Percentiles rank a stretch among this genome's conserved stretches.
These are phyloP conservation scores for Gleditsia sinensis DNA, from an alignment of 306 rosid genomes.

Conservation along the genomic window DNA sequence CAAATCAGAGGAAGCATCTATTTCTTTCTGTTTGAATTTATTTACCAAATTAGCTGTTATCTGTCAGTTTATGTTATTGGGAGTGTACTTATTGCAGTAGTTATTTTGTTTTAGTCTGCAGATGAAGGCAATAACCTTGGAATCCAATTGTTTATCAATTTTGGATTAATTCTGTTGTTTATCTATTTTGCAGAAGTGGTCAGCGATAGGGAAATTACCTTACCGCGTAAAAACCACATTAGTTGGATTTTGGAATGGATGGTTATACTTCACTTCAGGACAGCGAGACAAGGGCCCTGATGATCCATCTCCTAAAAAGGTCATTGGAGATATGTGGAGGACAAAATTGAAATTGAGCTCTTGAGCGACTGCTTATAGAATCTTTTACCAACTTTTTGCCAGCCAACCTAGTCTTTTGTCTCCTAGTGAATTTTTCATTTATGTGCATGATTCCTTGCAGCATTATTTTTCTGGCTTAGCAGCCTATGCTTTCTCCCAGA, in stretches of 20 bases:
- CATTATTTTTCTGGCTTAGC: background rate
- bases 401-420: background rate
- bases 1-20: background rate
- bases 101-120: conserved; percentile 19
- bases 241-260: conserved; percentile 87
- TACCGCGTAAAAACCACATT: conserved; percentile 88
- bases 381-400: background rate
- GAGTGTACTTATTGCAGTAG: background rate
- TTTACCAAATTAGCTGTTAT: conserved; percentile 1
- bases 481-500: conserved; percentile 13
- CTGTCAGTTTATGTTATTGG: background rate
- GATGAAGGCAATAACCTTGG: background rate
- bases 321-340: conserved; percentile 81
- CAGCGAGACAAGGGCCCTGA: conserved; percentile 87
- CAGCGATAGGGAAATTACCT: conserved; percentile 83
- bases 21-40: background rate
- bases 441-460: background rate
- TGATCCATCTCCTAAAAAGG: conserved; percentile 88
- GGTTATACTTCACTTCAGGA: conserved; percentile 92
- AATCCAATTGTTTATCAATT: conserved; percentile 23
- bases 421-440: background rate
- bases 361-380: conserved; percentile 40
- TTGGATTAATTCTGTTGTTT: conserved; percentile 28
- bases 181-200: conserved; percentile 73
- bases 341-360: conserved; percentile 62